A percentile compares a stretch with the other conserved stretches of the same genome.
Evolutionary conservation across 2,329 filamentous ascomycete genomes (phyloP).

Genomic region (Fusarium anthophilum): DNA sequence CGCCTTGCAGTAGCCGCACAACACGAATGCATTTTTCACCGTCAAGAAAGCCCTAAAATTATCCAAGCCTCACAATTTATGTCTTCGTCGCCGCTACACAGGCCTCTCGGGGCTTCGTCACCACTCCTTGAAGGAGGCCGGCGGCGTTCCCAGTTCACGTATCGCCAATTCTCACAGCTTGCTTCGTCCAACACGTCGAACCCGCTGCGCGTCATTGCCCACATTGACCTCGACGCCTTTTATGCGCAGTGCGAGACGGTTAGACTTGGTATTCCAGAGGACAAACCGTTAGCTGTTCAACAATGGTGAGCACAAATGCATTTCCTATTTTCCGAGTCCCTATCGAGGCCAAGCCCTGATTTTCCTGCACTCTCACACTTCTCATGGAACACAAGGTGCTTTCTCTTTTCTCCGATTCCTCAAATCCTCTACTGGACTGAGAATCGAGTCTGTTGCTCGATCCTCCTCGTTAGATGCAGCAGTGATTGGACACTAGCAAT

Average conservation of each 20-base stretch:
- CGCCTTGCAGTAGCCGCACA: conserved; percentile 3
- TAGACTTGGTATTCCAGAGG: conserved; percentile 76
- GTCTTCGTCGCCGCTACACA: conserved; percentile 34
- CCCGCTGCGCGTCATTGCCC: conserved; percentile 86
- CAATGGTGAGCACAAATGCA: conserved; percentile 71
- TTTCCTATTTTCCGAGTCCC: neutral
- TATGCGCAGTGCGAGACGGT: conserved; percentile 98
- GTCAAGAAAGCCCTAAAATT: neutral
- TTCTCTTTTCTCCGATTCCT: neutral
- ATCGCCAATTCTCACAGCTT: conserved; percentile 82
- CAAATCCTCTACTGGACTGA: neutral
- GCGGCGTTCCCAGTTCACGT: conserved; percentile 79
- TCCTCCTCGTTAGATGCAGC: neutral
- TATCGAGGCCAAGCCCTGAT: neutral
- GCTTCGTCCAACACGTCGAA: conserved; percentile 74
- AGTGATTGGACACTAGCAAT: conserved; percentile 1
- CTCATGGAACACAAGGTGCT: neutral
- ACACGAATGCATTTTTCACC: conserved; percentile 1
- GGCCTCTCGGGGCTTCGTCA: conserved; percentile 38
- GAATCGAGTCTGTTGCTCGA: conserved; percentile 1
- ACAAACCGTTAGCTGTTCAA: conserved; percentile 88
- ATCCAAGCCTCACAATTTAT: conserved; percentile 22
- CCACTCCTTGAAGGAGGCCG: conserved; percentile 37
- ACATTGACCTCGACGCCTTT: conserved; percentile 96
- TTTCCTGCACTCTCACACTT: neutral